Percentiles rank a stretch among this genome's conserved stretches.
phyloP scores from a whole-genome alignment of 495 filamentous ascomycete genomes.

The Aspergillus olivimuriae region DNA sequence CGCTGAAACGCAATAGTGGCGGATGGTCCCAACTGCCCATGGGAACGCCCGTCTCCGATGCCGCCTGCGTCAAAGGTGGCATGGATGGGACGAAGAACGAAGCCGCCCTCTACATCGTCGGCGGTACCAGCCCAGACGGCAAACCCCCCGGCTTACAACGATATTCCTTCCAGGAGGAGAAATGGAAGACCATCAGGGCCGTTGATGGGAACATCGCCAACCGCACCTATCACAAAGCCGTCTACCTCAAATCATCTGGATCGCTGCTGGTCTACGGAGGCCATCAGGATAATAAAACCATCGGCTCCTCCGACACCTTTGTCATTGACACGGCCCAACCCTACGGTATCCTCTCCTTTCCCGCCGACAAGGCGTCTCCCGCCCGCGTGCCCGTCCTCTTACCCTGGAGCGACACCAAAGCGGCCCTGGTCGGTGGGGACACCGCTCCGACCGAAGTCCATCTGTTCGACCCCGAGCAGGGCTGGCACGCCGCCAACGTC shows the following conservation, averaged over 20 bases:
- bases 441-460: constrained; percentile 59
- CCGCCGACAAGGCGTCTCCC: constrained; percentile 50
- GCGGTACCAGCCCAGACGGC: constrained; percentile 53
- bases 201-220: constrained; percentile 36
- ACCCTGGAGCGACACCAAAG: constrained; percentile 66
- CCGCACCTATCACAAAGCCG: constrained; percentile 35
- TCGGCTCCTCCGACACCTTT: constrained; percentile 67
- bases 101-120: constrained; percentile 75
- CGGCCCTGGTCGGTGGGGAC: constrained; percentile 71
- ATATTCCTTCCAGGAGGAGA: constrained; percentile 67
- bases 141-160: constrained; percentile 75
- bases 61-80: constrained; percentile 64
- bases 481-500: constrained; percentile 60
- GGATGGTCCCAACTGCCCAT: constrained; percentile 60
- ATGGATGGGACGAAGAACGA: constrained; percentile 48
- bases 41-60: constrained; percentile 64
- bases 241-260: constrained; percentile 63
- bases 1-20: constrained; percentile 58
- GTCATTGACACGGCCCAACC: constrained; percentile 57
- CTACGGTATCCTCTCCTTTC: constrained; percentile 47
- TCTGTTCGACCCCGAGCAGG: constrained; percentile 45
- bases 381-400: constrained; percentile 64
- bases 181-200: constrained; percentile 75
- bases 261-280: constrained; percentile 81
- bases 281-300: constrained; percentile 46